Percentiles rank a stretch among this genome's conserved stretches.
These are phyloP conservation scores for Crithidia bombi DNA, from an alignment of 208 protist genomes.

Conservation along the genomic window DNA sequence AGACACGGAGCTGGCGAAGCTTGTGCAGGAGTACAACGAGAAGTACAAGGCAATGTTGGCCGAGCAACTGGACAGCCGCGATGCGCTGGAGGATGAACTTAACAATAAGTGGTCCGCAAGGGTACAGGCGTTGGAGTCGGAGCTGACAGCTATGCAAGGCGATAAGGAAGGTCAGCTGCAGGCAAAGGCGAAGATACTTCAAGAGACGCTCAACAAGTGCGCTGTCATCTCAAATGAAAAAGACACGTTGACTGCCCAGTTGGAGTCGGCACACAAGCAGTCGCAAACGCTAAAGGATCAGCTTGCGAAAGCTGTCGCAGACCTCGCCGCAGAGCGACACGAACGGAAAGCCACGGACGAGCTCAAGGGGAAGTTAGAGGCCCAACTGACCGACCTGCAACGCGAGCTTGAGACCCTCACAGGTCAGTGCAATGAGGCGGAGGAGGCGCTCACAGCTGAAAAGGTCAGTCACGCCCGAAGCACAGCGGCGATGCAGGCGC, in stretches of 20 bases:
- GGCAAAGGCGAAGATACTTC: slow-evolving; percentile 26
- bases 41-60: slow-evolving; percentile 93
- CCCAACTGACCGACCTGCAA: slow-evolving; percentile 23
- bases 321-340: slow-evolving; percentile 25
- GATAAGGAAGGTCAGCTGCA: slow-evolving; percentile 29
- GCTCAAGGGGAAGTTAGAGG: slow-evolving; percentile 11
- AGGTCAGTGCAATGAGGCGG: slow-evolving; percentile 2
- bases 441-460: slow-evolving; percentile 18
- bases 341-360: background rate
- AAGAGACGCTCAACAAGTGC: slow-evolving; percentile 39
- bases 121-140: slow-evolving; percentile 36
- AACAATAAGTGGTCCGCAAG: slow-evolving; percentile 48
- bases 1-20: slow-evolving; percentile 66
- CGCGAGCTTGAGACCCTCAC: slow-evolving; percentile 7
- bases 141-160: slow-evolving; percentile 35
- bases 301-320: slow-evolving; percentile 13
- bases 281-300: slow-evolving; percentile 23
- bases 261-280: slow-evolving; percentile 17
- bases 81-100: slow-evolving; percentile 67
- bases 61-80: slow-evolving; percentile 85
- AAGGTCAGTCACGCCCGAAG: slow-evolving; percentile 20
- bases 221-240: slow-evolving; percentile 39
- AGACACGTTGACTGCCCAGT: slow-evolving; percentile 6
- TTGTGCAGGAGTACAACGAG: slow-evolving; percentile 93
- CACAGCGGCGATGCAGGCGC: slow-evolving; percentile 15